phyloP scores from a whole-genome alignment of 192 early-diverging fungal genomes.

The Physocladia obscura region DNA sequence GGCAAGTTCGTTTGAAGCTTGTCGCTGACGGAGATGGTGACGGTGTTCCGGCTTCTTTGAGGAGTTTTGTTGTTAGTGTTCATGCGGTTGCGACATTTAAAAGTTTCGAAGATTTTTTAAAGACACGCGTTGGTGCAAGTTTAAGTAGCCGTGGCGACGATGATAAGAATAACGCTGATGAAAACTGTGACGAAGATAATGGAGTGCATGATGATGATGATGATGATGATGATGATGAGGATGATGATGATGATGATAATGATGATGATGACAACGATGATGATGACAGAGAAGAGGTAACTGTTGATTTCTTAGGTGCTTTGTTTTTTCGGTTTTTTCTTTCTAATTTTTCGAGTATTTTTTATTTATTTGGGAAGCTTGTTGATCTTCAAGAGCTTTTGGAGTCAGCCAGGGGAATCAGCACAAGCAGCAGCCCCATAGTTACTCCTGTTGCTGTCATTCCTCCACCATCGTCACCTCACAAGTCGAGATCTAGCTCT shows the following conservation, averaged over 20 bases:
- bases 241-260: constrained; percentile 33
- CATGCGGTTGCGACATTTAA: constrained; percentile 85
- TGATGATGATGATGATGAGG: constrained; percentile 33
- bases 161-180: constrained; percentile 7
- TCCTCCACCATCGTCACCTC: not conserved
- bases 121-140: constrained; percentile 53
- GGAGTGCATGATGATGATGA: constrained; percentile 28
- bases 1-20: constrained; percentile 71
- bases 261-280: constrained; percentile 38
- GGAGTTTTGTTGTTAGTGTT: constrained; percentile 68
- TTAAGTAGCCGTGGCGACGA: not conserved
- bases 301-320: no score
- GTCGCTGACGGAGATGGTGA: constrained; percentile 50
- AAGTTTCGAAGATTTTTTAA: constrained; percentile 78
- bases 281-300: constrained; percentile 18
- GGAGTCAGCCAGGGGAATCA: no score
- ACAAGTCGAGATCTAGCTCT: not conserved
- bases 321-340: not conserved
- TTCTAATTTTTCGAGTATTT: no score
- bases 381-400: no score
- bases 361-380: no score
- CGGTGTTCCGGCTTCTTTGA: constrained; percentile 47
- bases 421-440: no score
- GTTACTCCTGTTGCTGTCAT: constrained; percentile 17
- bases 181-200: not conserved